Evolutionary conservation across 257 asterid species (phyloP).

Genomic region (Solanum etuberosum): DNA sequence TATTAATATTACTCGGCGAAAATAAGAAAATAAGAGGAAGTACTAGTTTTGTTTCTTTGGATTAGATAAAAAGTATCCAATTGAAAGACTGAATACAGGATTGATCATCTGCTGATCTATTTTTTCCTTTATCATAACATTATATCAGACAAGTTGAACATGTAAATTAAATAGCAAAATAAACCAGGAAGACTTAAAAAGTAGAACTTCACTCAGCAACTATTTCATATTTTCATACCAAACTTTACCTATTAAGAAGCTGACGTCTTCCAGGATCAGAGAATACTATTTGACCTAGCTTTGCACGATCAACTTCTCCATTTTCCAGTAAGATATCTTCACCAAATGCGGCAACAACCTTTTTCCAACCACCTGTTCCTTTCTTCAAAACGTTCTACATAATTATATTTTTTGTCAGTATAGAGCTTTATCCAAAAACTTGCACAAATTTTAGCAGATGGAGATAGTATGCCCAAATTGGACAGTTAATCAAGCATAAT

Average conservation of each 20-base stretch:
- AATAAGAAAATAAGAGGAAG: neutral
- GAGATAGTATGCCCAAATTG: neutral
- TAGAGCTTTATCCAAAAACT: neutral
- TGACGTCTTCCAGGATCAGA: conserved; percentile 64
- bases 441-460: neutral
- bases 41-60: neutral
- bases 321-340: conserved; percentile 52
- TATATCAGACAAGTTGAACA: neutral
- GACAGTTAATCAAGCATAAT: neutral
- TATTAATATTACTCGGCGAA: neutral
- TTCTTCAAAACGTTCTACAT: conserved; percentile 66
- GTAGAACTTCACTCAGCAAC: neutral
- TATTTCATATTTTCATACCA: neutral
- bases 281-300: conserved; percentile 72
- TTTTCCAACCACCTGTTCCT: conserved; percentile 88
- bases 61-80: neutral
- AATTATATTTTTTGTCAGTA: neutral
- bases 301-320: conserved; percentile 84
- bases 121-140: neutral
- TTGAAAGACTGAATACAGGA: neutral
- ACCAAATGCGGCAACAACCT: conserved; percentile 77
- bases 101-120: neutral
- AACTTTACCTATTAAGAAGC: conserved; percentile 70
- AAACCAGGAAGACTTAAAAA: neutral
- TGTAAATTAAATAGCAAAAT: neutral